Evolutionary conservation across 2,329 filamentous ascomycete genomes (phyloP).

Genomic region (Diaporthe longicolla): DNA sequence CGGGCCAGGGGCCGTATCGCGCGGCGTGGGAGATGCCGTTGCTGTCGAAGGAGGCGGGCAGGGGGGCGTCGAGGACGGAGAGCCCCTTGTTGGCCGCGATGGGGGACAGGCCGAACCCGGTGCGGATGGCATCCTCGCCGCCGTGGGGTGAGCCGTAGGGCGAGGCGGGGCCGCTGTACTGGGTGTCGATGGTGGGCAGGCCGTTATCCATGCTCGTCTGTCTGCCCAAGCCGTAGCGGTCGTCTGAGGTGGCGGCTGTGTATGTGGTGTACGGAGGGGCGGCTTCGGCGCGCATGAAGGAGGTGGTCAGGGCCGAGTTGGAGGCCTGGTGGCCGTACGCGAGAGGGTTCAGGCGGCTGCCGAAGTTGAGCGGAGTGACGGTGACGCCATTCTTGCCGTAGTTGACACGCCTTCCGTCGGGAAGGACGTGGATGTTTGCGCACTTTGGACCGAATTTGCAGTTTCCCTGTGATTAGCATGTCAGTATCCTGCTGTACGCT

Average conservation of each 20-base stretch:
- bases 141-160: conserved; percentile 88
- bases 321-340: conserved; percentile 76
- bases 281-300: conserved; percentile 75
- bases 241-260: conserved; percentile 59
- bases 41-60: conserved; percentile 96
- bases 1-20: conserved; percentile 89
- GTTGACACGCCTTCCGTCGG: conserved; percentile 93
- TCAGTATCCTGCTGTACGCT: conserved; percentile 26
- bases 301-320: conserved; percentile 79
- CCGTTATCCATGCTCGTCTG: conserved; percentile 69
- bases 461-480: conserved; percentile 76
- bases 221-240: conserved; percentile 58
- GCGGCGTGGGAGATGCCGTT: conserved; percentile 95
- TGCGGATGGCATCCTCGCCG: conserved; percentile 68
- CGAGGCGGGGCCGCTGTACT: conserved; percentile 68
- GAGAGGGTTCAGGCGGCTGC: conserved; percentile 76
- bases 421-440: conserved; percentile 94
- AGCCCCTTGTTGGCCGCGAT: conserved; percentile 76
- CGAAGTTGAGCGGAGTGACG: conserved; percentile 72
- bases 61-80: conserved; percentile 93
- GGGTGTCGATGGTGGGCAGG: conserved; percentile 71
- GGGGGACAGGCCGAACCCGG: conserved; percentile 84
- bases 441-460: conserved; percentile 99
- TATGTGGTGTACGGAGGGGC: conserved; percentile 64
- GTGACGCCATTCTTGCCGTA: conserved; percentile 79